Conservation (phyloP, 2,329 filamentous ascomycete species). For the Microascus cirrosus region DNA sequence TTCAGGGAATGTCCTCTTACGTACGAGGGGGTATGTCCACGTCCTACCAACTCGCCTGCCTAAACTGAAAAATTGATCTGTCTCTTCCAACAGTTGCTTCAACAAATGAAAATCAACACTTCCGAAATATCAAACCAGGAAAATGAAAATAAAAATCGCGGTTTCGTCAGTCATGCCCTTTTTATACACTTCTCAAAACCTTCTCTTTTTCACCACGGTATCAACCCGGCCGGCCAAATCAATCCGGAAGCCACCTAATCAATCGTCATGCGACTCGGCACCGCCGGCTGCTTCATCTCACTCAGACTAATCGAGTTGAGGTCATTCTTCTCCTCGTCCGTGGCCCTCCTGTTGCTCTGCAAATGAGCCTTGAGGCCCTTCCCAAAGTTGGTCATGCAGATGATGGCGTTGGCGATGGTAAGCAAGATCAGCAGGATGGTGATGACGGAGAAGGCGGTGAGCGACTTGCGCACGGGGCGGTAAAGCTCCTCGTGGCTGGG, state of each 20-base stretch:
- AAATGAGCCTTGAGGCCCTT: constrained; percentile 84
- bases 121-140: constrained; percentile 2
- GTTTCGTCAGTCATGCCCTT: constrained; percentile 9
- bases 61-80: background rate
- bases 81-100: background rate
- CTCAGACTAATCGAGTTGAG: constrained; percentile 43
- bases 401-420: constrained; percentile 76
- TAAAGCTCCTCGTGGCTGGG: constrained; percentile 50
- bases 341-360: constrained; percentile 33
- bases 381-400: constrained; percentile 86
- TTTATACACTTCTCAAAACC: constrained; percentile 1
- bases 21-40: background rate
- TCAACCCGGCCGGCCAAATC: background rate
- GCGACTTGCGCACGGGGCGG: constrained; percentile 65
- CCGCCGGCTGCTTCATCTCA: constrained; percentile 43
- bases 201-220: background rate
- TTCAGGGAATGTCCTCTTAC: background rate
- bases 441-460: constrained; percentile 90
- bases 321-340: constrained; percentile 47
- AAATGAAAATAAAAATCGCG: constrained; percentile 1
- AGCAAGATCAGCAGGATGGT: constrained; percentile 80
- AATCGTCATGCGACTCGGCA: constrained; percentile 49
- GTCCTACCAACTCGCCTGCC: background rate
- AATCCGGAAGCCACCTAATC: too few species aligned
- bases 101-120: background rate